Evolutionary conservation across 495 filamentous ascomycete species (phyloP), one percentile per base, ranked within the genome.

Genomic region (Chlorociboria aeruginascens): DNA sequence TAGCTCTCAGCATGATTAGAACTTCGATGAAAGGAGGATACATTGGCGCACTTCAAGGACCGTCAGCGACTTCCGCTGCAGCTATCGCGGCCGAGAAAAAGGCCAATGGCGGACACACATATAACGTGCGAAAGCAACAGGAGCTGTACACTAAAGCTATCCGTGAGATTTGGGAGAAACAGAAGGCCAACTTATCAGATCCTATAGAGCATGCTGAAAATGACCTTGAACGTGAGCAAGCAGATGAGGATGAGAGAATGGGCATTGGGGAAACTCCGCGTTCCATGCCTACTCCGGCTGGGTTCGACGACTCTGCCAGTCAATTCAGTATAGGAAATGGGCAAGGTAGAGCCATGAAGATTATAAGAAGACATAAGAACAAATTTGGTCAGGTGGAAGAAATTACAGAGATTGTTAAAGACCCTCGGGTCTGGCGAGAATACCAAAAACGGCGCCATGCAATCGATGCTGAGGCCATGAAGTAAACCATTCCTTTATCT

Each of bases 1-100:
- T 94, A 47, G 92, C 86, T 2, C 90, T 96, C 68, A 95, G 83
- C 61, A 95, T 96, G 62, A 83, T 99, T 54, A 85, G 89, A 57
- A 95, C 87, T 0, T 93, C 86, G 10, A 99, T 99, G 92, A 99
- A 99, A 63, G 92, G 92, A 40, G 92, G 92, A 2, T 99, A 92
- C 66, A 86, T 93, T 56, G 84, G 88, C 30, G 73, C 87, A 48
- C 85, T 90, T 8, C 87, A 95, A 56, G 90, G 87, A 54, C 84
- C 87, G 2, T 76, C 83, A 34, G 86, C 93, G 41, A 93, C 86
- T 49, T 77, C 94, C 34, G 84, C 86, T 46, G 72, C 75, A 48
- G 73, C 72, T 40, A 74, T 74, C 20, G 69, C 69, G 46, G 71
- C 73, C 46, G 71, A 29, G 71, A 73, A 50, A 72, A 93, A 94